These are phyloP conservation scores for Phoma sp. DNA, from an alignment of 2,329 filamentous ascomycete genomes.

Conservation along the genomic window DNA sequence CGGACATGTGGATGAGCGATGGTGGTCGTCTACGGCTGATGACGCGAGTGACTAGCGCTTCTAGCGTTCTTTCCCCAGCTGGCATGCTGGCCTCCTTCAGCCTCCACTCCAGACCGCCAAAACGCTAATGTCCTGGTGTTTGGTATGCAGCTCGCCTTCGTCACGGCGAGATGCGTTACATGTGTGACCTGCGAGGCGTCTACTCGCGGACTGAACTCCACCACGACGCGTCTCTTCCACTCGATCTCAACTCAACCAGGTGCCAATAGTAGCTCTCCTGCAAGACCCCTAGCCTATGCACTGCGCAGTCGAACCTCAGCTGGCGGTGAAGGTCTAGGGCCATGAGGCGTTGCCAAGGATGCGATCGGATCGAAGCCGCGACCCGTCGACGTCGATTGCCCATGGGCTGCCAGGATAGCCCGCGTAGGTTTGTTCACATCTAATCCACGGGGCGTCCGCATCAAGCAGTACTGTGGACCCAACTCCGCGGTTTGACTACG, in stretches of 20 bases:
- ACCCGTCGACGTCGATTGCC: slow-evolving; percentile 3
- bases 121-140: background rate
- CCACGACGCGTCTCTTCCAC: background rate
- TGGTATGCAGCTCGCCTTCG: background rate
- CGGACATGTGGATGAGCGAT: background rate
- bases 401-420: slow-evolving; percentile 1
- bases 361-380: slow-evolving; percentile 1
- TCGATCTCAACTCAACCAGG: background rate
- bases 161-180: background rate
- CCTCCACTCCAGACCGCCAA: slow-evolving; percentile 2
- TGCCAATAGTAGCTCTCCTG: slow-evolving; percentile 1
- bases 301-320: slow-evolving; percentile 2
- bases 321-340: background rate
- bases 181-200: background rate
- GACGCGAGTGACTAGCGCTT: background rate
- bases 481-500: slow-evolving; percentile 6
- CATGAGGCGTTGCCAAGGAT: background rate
- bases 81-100: background rate
- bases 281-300: background rate
- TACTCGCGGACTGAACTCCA: background rate
- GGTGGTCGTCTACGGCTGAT: background rate
- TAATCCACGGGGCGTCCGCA: slow-evolving; percentile 5
- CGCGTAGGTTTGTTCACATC: background rate
- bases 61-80: slow-evolving; percentile 5
- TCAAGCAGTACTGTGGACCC: slow-evolving; percentile 3